A percentile compares a stretch with the other conserved stretches of the same genome.
Conservation (phyloP, 23 red algal genomes). For the Gracilariopsis chorda region DNA sequence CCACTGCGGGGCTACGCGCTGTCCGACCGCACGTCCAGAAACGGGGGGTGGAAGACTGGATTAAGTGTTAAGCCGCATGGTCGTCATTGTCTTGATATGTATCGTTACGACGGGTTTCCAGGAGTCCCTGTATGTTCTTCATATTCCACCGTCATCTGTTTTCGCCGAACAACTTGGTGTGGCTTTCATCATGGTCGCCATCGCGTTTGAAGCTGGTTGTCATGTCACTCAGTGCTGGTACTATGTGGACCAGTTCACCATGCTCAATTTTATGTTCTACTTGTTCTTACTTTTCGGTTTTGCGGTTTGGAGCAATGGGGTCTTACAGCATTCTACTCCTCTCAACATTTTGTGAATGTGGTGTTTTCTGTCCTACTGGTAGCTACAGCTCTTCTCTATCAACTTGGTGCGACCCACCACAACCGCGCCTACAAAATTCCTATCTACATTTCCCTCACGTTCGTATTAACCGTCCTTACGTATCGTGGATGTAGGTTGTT, state of each 20-base stretch:
- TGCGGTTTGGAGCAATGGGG: neutral
- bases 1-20: neutral
- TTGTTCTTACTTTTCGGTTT: neutral
- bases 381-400: neutral
- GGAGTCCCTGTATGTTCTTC: neutral
- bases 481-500: neutral
- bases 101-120: neutral
- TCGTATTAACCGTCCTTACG: neutral
- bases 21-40: neutral
- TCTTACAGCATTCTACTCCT: neutral
- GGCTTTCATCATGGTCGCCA: conserved; percentile 8
- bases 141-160: neutral
- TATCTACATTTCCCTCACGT: neutral
- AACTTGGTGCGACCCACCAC: neutral
- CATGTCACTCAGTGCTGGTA: conserved; percentile 33
- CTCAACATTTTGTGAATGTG: neutral
- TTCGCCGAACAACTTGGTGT: neutral
- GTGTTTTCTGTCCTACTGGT: neutral
- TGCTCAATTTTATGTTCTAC: conserved; percentile 21
- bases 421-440: neutral
- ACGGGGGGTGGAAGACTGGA: neutral
- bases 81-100: neutral
- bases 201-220: neutral
- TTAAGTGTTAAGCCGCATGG: neutral
- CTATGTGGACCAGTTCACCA: neutral